Evolutionary conservation across 1,139 yeast species (phyloP).

Genomic region (Lodderomyces orthopsilosis): DNA sequence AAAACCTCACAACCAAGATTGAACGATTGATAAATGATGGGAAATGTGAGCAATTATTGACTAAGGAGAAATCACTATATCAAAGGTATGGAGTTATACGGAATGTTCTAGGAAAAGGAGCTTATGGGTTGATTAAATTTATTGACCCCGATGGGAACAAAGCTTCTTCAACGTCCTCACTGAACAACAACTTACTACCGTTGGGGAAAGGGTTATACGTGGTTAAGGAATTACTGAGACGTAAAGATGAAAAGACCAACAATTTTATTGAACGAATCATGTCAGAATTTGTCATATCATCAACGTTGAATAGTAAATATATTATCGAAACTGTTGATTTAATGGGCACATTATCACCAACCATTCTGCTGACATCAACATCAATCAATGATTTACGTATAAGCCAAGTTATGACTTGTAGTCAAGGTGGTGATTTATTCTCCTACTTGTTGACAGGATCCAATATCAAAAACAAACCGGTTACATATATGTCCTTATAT

Average conservation of each 20-base stretch:
- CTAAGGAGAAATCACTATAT: slow-evolving; percentile 26
- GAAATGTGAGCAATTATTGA: slow-evolving; percentile 15
- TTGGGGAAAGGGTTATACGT: slow-evolving; percentile 45
- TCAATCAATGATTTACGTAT: slow-evolving; percentile 42
- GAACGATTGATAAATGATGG: slow-evolving; percentile 22
- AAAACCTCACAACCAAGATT: slow-evolving; percentile 45
- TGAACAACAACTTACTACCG: slow-evolving; percentile 4
- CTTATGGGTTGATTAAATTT: slow-evolving; percentile 81
- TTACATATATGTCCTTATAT: slow-evolving; percentile 31
- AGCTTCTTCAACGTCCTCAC: not conserved
- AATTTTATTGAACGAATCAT: slow-evolving; percentile 69
- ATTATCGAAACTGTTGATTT: slow-evolving; percentile 68
- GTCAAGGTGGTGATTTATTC: slow-evolving; percentile 71
- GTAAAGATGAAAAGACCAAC: slow-evolving; percentile 51
- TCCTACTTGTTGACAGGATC: slow-evolving; percentile 26
- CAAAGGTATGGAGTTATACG: slow-evolving; percentile 79
- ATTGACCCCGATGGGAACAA: slow-evolving; percentile 48
- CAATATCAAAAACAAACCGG: slow-evolving; percentile 15
- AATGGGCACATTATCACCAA: slow-evolving; percentile 38
- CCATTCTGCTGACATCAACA: slow-evolving; percentile 45
- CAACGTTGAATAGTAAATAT: slow-evolving; percentile 66
- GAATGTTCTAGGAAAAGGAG: slow-evolving; percentile 79
- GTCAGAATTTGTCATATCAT: slow-evolving; percentile 74
- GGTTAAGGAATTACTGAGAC: slow-evolving; percentile 55
- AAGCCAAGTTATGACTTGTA: slow-evolving; percentile 75